These are phyloP conservation scores for Alloteropsis angusta DNA, from an alignment of 202 grass and related monocot genomes.

Conservation along the genomic window DNA sequence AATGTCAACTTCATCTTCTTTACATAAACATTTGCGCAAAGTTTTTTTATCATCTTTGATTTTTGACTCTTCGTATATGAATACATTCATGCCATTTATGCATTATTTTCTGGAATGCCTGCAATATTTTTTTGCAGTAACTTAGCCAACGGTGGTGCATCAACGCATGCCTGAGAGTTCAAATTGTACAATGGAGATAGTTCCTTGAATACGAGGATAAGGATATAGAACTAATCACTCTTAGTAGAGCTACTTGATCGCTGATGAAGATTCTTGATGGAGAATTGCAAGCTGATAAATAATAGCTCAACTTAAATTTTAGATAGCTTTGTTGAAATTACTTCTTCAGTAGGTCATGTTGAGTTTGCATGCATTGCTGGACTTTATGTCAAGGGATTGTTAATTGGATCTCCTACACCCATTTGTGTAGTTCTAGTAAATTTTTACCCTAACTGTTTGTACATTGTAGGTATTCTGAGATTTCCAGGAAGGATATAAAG, in stretches of 20 bases:
- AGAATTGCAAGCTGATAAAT: neutral
- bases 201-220: neutral
- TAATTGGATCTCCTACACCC: neutral
- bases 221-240: neutral
- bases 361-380: neutral
- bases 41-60: neutral
- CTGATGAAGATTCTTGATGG: neutral
- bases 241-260: constrained; percentile 2
- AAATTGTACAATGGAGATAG: neutral
- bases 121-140: neutral
- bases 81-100: neutral
- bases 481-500: constrained; percentile 80
- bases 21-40: neutral
- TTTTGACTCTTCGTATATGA: neutral
- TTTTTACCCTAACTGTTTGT: constrained; percentile 12
- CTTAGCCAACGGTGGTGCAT: neutral
- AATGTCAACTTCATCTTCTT: neutral
- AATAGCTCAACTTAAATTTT: neutral
- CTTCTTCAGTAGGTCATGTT: neutral
- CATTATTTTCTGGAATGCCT: neutral
- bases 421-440: constrained; percentile 22
- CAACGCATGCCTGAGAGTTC: neutral
- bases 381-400: neutral
- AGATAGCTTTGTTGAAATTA: neutral
- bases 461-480: constrained; percentile 55